Percentiles rank a stretch among this genome's conserved stretches.
phyloP scores from a whole-genome alignment of 345 rosid species.

The Bruguiera sexangula region DNA sequence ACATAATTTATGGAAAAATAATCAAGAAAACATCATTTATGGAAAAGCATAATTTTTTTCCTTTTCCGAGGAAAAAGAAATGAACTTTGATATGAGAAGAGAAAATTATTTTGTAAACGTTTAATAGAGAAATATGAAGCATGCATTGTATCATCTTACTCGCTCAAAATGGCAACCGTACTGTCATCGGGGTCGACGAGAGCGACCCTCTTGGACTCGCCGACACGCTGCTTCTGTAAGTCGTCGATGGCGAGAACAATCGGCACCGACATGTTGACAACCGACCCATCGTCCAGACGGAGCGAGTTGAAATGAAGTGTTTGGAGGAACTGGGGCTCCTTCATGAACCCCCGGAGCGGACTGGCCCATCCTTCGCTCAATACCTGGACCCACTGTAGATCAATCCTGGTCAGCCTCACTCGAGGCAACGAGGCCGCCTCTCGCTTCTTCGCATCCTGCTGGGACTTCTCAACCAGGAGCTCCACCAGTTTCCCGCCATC shows the following conservation, averaged over 20 bases:
- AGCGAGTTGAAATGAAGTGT: slow-evolving; percentile 98
- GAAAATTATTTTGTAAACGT: slow-evolving; percentile 27
- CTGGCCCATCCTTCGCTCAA: slow-evolving; percentile 99
- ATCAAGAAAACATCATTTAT: no score
- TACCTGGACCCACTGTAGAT: slow-evolving; percentile 91
- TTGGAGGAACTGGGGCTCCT: slow-evolving; percentile 99
- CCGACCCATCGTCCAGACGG: slow-evolving; percentile 85
- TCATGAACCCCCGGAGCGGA: slow-evolving; percentile 94
- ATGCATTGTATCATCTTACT: slow-evolving; percentile 44
- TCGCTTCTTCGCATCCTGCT: slow-evolving; percentile 44
- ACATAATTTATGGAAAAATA: no score
- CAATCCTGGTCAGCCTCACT: slow-evolving; percentile 67
- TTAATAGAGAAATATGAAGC: slow-evolving; percentile 27
- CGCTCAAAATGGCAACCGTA: slow-evolving; percentile 67
- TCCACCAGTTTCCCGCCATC: slow-evolving; percentile 86
- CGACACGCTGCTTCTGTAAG: slow-evolving; percentile 56
- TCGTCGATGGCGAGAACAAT: slow-evolving; percentile 88
- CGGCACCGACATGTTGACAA: slow-evolving; percentile 97
- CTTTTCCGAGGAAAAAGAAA: no score
- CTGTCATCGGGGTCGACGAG: slow-evolving; percentile 67
- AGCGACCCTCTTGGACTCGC: slow-evolving; percentile 61
- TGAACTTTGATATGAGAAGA: no score
- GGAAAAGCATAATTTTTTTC: no score
- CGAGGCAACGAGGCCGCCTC: slow-evolving; percentile 64
- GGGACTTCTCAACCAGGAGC: slow-evolving; percentile 56